A percentile compares a stretch with the other conserved stretches of the same genome.
phyloP scores from a whole-genome alignment of 352 stramenopile genomes.

The Phytophthora palmivora region DNA sequence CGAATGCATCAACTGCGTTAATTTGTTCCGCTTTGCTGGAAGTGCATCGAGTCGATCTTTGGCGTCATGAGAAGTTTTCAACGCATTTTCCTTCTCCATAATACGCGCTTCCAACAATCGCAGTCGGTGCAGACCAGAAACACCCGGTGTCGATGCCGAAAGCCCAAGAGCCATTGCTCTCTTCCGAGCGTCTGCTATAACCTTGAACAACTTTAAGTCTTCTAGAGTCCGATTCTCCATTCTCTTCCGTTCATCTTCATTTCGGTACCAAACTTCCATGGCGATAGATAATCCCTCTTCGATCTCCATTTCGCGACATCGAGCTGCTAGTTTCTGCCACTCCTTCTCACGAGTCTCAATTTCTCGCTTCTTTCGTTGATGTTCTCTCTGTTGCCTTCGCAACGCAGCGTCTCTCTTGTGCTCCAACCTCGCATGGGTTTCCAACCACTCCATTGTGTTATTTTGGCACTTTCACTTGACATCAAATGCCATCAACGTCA shows the following conservation, averaged over 20 bases:
- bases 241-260: conserved; percentile 27
- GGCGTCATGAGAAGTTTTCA: conserved; percentile 34
- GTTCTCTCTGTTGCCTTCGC: conserved; percentile 57
- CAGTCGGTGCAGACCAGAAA: conserved; percentile 37
- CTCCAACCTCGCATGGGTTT: conserved; percentile 56
- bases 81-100: conserved; percentile 34
- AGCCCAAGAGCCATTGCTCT: conserved; percentile 44
- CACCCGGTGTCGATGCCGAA: conserved; percentile 40
- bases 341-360: conserved; percentile 43
- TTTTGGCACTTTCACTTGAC: too few relatives aligned
- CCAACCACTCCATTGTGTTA: conserved; percentile 52
- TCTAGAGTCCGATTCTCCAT: conserved; percentile 44
- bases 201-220: conserved; percentile 44
- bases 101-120: conserved; percentile 45
- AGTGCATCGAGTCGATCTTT: conserved; percentile 56
- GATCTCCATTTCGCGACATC: conserved; percentile 58
- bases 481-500: too few relatives aligned
- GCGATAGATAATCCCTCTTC: conserved; percentile 60
- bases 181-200: conserved; percentile 32
- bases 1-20: conserved; percentile 40
- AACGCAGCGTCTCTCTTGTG: conserved; percentile 51
- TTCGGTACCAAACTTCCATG: conserved; percentile 42
- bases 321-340: conserved; percentile 27
- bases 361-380: conserved; percentile 36
- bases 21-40: conserved; percentile 37